Conservation (phyloP, 352 stramenopile species). For the Plasmopara viticola region DNA sequence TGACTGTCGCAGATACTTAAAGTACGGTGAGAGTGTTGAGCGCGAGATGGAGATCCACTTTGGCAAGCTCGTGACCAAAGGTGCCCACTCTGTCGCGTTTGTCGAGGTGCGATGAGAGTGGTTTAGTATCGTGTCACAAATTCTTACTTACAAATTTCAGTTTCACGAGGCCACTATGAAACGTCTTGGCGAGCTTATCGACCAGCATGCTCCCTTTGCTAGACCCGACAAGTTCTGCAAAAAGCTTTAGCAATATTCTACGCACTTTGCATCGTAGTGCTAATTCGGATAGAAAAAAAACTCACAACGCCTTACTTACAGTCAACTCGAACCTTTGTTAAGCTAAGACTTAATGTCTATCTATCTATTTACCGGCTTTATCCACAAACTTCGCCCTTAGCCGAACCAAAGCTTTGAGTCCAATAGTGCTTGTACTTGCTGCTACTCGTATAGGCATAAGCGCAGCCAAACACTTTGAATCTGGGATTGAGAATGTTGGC, state of each 20-base stretch:
- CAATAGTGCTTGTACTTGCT: conserved; percentile 47
- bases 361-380: conserved; percentile 1
- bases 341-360: too few relatives aligned
- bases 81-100: conserved; percentile 58
- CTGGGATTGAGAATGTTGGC: conserved; percentile 36
- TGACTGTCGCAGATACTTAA: conserved; percentile 40
- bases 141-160: conserved; percentile 12
- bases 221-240: conserved; percentile 51
- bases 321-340: too few relatives aligned
- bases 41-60: conserved; percentile 76
- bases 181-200: conserved; percentile 52
- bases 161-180: conserved; percentile 57
- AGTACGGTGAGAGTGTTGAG: conserved; percentile 74
- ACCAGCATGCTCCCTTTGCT: conserved; percentile 41
- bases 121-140: not conserved
- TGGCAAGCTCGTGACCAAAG: conserved; percentile 52
- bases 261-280: too few relatives aligned
- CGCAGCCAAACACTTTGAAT: conserved; percentile 24
- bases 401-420: conserved; percentile 42
- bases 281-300: too few relatives aligned
- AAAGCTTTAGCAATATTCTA: conserved; percentile 18
- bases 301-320: too few relatives aligned
- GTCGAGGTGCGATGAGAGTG: conserved; percentile 28
- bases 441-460: conserved; percentile 25
- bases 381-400: conserved; percentile 17